phyloP scores from a whole-genome alignment of 805 yeast species.

The Candida orba region DNA sequence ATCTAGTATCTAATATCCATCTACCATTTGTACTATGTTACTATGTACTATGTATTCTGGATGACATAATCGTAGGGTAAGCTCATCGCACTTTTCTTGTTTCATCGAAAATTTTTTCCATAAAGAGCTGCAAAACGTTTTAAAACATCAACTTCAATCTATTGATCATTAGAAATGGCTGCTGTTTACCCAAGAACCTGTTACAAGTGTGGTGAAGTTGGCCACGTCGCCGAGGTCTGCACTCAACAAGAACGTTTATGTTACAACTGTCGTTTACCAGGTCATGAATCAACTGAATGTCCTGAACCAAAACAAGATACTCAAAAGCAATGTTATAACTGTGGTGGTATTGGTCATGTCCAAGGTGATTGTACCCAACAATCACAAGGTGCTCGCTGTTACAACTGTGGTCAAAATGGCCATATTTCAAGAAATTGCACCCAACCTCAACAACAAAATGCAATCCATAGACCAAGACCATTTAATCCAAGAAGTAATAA shows the following conservation, averaged over 20 bases:
- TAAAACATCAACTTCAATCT: neutral
- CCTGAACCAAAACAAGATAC: conserved; percentile 81
- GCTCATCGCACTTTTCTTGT: too few relatives aligned
- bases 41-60: too few relatives aligned
- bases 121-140: neutral
- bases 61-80: too few relatives aligned
- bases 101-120: too few relatives aligned
- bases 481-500: conserved; percentile 16
- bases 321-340: conserved; percentile 86
- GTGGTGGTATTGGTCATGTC: conserved; percentile 87
- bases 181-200: conserved; percentile 62
- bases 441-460: conserved; percentile 31
- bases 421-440: conserved; percentile 78
- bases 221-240: conserved; percentile 87
- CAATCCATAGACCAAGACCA: conserved; percentile 14
- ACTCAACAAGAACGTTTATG: conserved; percentile 78
- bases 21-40: too few relatives aligned
- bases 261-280: conserved; percentile 87
- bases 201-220: conserved; percentile 88
- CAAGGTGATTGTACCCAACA: conserved; percentile 72
- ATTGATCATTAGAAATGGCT: conserved; percentile 18
- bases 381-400: conserved; percentile 59
- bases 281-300: conserved; percentile 85
- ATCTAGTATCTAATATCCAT: too few relatives aligned
- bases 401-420: conserved; percentile 70